Evolutionary conservation across 768 basidiomycete species (phyloP).

Genomic region (Neoboletus brunneissimus): DNA sequence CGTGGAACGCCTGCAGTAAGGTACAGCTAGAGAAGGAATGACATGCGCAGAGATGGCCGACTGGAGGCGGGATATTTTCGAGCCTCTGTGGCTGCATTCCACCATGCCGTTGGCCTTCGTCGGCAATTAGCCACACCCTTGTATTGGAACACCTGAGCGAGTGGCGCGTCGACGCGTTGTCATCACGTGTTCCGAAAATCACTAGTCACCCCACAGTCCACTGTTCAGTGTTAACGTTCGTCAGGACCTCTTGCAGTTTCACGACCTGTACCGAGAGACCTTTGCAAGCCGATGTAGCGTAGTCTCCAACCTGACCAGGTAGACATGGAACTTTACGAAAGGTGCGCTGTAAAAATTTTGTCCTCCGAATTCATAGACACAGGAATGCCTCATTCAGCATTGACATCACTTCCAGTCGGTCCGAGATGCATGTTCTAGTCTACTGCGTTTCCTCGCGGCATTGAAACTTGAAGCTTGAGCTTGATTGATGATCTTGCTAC

Average conservation of each 20-base stretch:
- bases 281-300: background rate
- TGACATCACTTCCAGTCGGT: background rate
- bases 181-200: conserved; percentile 31
- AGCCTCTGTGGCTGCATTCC: conserved; percentile 14
- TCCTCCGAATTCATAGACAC: background rate
- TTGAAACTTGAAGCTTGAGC: background rate
- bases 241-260: background rate
- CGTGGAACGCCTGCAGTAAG: conserved; percentile 1
- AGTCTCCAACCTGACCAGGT: too few species aligned
- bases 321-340: too few species aligned
- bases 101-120: conserved; percentile 21
- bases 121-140: conserved; percentile 22
- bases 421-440: background rate
- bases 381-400: background rate
- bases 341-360: background rate
- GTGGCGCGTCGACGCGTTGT: conserved; percentile 12
- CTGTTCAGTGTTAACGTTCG: too few species aligned
- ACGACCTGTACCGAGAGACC: background rate
- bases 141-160: background rate
- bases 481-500: background rate
- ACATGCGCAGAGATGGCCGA: background rate
- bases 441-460: background rate
- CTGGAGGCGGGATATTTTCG: conserved; percentile 6
- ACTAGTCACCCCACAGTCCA: background rate
- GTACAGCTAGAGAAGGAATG: conserved; percentile 1